phyloP scores from a whole-genome alignment of 2,329 filamentous ascomycete genomes.

The Xylaria multiplex region DNA sequence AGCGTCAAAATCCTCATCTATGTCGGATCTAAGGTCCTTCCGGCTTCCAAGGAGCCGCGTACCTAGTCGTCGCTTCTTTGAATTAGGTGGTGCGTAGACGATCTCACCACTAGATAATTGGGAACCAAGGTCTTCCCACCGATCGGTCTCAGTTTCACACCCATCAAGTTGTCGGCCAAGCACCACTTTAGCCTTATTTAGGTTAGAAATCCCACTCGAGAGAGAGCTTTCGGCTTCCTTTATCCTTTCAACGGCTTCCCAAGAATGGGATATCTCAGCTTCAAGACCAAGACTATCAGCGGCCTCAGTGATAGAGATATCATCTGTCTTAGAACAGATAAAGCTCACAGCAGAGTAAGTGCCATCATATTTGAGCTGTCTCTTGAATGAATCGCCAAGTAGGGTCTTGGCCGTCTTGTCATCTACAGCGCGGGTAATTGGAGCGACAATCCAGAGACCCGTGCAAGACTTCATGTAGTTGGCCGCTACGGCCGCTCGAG shows the following conservation, averaged over 20 bases:
- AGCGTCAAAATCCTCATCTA: slow-evolving; percentile 42
- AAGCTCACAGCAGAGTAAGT: slow-evolving; percentile 65
- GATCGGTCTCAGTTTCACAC: slow-evolving; percentile 54
- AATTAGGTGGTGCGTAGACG: slow-evolving; percentile 44
- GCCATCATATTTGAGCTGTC: slow-evolving; percentile 68
- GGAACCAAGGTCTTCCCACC: slow-evolving; percentile 44
- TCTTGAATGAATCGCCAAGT: slow-evolving; percentile 66
- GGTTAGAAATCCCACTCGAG: slow-evolving; percentile 35
- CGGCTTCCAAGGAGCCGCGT: slow-evolving; percentile 30
- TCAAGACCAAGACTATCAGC: slow-evolving; percentile 51
- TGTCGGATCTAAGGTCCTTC: slow-evolving; percentile 32
- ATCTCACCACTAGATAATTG: slow-evolving; percentile 53
- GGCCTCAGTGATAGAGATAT: slow-evolving; percentile 58
- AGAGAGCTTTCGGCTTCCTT: slow-evolving; percentile 19
- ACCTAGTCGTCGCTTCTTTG: slow-evolving; percentile 56
- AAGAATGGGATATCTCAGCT: slow-evolving; percentile 52
- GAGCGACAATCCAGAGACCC: slow-evolving; percentile 69
- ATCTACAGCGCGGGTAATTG: slow-evolving; percentile 69
- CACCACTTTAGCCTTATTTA: slow-evolving; percentile 49
- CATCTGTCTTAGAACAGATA: slow-evolving; percentile 60
- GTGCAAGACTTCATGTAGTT: slow-evolving; percentile 68
- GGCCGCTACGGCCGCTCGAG: slow-evolving; percentile 64
- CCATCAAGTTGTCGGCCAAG: slow-evolving; percentile 49
- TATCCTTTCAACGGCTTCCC: slow-evolving; percentile 44
- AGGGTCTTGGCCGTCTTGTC: slow-evolving; percentile 68